Evolutionary conservation across 1,139 yeast species (phyloP).

Genomic region (Spathaspora sp.): DNA sequence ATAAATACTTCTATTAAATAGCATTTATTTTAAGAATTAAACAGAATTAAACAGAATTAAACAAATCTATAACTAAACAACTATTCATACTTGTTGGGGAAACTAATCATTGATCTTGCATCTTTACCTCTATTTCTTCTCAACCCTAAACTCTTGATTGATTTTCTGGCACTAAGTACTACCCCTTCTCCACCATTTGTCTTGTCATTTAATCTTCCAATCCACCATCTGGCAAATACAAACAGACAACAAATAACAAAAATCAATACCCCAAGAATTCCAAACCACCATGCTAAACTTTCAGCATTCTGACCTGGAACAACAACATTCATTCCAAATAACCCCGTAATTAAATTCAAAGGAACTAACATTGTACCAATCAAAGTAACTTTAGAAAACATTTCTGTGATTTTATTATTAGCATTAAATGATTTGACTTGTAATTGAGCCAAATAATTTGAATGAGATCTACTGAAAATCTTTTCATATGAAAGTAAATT

Average conservation of each 20-base stretch:
- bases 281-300: conserved; percentile 32
- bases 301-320: conserved; percentile 69
- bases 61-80: not conserved
- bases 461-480: conserved; percentile 86
- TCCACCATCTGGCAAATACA: conserved; percentile 34
- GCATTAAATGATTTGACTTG: conserved; percentile 90
- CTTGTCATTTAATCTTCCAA: conserved; percentile 22
- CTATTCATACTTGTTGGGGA: conserved; percentile 36
- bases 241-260: conserved; percentile 29
- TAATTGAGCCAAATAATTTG: conserved; percentile 89
- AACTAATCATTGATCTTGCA: conserved; percentile 41
- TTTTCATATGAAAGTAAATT: conserved; percentile 87
- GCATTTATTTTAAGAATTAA: not conserved
- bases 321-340: conserved; percentile 93
- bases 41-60: not conserved
- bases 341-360: conserved; percentile 83
- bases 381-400: conserved; percentile 85
- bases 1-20: not conserved
- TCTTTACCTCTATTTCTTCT: conserved; percentile 30
- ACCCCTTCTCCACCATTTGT: conserved; percentile 14
- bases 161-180: conserved; percentile 24
- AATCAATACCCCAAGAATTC: conserved; percentile 39
- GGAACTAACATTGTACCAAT: conserved; percentile 92
- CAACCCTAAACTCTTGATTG: conserved; percentile 45
- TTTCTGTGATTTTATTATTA: conserved; percentile 79